phyloP scores from a whole-genome alignment of 2,329 filamentous ascomycete species.

The Daldinia sp. region DNA sequence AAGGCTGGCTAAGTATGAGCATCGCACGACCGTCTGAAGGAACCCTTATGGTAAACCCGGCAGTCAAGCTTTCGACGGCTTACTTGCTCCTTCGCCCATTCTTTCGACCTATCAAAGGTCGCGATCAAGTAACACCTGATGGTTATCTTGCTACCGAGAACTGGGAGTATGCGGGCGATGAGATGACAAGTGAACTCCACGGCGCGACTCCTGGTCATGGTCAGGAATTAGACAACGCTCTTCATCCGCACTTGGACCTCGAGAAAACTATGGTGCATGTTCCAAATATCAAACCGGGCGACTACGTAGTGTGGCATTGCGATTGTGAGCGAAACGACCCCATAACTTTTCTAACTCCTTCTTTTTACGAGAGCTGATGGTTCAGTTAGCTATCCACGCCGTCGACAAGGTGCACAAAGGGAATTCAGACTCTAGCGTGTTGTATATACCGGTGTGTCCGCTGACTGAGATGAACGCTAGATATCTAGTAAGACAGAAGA shows the following conservation, averaged over 20 bases:
- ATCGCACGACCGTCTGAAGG: constrained; percentile 77
- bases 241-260: constrained; percentile 76
- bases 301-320: constrained; percentile 87
- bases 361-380: constrained; percentile 9
- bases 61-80: constrained; percentile 76
- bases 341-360: too few species aligned
- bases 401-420: constrained; percentile 83
- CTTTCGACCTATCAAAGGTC: constrained; percentile 65
- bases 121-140: constrained; percentile 51
- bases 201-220: constrained; percentile 73
- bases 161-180: constrained; percentile 63
- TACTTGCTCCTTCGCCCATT: constrained; percentile 87
- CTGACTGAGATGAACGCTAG: constrained; percentile 77
- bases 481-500: constrained; percentile 74
- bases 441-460: constrained; percentile 90
- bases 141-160: constrained; percentile 63
- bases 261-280: constrained; percentile 75
- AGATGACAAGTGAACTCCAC: constrained; percentile 68
- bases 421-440: constrained; percentile 76
- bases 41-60: constrained; percentile 82
- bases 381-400: constrained; percentile 69
- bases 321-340: constrained; percentile 59
- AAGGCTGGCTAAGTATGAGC: constrained; percentile 88
- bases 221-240: constrained; percentile 70
- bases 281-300: constrained; percentile 73